Conservation (phyloP, 2,329 filamentous ascomycete genomes). For the Aspergillus costaricaensis region DNA sequence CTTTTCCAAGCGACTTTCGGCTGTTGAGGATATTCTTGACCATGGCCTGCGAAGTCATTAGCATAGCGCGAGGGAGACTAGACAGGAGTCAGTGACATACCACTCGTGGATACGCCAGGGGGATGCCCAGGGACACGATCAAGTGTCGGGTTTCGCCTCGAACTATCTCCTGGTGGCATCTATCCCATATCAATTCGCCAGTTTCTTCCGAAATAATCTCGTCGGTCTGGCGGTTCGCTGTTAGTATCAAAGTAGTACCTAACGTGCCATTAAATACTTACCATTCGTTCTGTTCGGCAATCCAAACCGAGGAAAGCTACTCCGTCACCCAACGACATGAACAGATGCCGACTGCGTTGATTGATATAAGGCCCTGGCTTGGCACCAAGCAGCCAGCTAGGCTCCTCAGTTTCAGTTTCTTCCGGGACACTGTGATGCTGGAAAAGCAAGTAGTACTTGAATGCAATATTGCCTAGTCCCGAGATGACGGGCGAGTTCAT, state of each 20-base stretch:
- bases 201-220: conserved; percentile 79
- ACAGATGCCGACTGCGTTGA: conserved; percentile 80
- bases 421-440: conserved; percentile 86
- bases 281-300: conserved; percentile 84
- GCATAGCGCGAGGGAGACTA: conserved; percentile 34
- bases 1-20: conserved; percentile 80
- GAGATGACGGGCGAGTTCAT: conserved; percentile 90
- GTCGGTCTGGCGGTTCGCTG: conserved; percentile 53
- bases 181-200: conserved; percentile 83
- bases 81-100: conserved; percentile 51
- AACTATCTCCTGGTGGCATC: conserved; percentile 77
- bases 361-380: conserved; percentile 86
- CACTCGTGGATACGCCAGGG: conserved; percentile 76
- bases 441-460: conserved; percentile 99
- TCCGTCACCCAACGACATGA: conserved; percentile 77
- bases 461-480: conserved; percentile 85
- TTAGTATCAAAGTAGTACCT: conserved; percentile 23
- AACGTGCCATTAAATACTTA: conserved; percentile 24
- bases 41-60: conserved; percentile 57
- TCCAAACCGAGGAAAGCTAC: conserved; percentile 85
- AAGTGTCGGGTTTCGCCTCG: conserved; percentile 87
- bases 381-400: conserved; percentile 84
- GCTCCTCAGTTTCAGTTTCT: conserved; percentile 80
- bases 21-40: conserved; percentile 75
- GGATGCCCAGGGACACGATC: conserved; percentile 81